These are phyloP conservation scores for Fusarium phyllophilum DNA, from an alignment of 2,329 filamentous ascomycete species.

Conservation along the genomic window DNA sequence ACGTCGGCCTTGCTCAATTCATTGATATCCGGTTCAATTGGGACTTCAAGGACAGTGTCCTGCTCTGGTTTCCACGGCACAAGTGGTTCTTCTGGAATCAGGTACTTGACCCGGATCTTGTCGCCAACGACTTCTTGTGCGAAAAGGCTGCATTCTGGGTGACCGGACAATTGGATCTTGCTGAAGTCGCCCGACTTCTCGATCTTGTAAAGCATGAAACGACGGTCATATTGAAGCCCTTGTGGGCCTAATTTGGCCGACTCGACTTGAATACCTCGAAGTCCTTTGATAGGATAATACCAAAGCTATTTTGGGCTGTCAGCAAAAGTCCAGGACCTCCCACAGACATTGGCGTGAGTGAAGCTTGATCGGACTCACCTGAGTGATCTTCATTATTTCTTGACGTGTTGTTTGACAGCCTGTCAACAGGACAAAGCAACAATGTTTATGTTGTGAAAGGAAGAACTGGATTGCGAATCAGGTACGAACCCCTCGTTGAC, in stretches of 20 bases:
- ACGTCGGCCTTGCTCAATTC: slow-evolving; percentile 61
- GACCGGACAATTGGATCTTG: slow-evolving; percentile 69
- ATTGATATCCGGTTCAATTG: slow-evolving; percentile 62
- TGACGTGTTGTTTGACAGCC: neutral
- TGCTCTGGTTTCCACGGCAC: slow-evolving; percentile 52
- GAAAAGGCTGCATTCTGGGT: slow-evolving; percentile 72
- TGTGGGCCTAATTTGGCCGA: slow-evolving; percentile 66
- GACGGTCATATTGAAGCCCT: slow-evolving; percentile 73
- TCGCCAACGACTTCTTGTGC: slow-evolving; percentile 61
- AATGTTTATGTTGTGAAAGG: slow-evolving; percentile 15
- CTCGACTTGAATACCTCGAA: slow-evolving; percentile 68
- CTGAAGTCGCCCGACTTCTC: slow-evolving; percentile 53
- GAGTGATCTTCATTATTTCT: slow-evolving; percentile 48
- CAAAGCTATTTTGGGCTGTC: slow-evolving; percentile 58
- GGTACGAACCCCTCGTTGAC: slow-evolving; percentile 17
- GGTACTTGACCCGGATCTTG: slow-evolving; percentile 57
- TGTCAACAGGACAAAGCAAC: neutral
- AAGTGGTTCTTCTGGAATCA: slow-evolving; percentile 51
- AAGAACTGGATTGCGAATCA: slow-evolving; percentile 29
- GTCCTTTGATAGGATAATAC: slow-evolving; percentile 78
- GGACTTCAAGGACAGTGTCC: slow-evolving; percentile 60
- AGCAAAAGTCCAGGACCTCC: neutral
- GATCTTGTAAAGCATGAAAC: slow-evolving; percentile 74
- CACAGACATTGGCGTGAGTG: neutral
- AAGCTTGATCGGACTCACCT: slow-evolving; percentile 28